Evolutionary conservation across 2,329 filamentous ascomycete genomes (phyloP), one percentile per base, ranked within the genome.

Genomic region (Colletotrichum destructivum): DNA sequence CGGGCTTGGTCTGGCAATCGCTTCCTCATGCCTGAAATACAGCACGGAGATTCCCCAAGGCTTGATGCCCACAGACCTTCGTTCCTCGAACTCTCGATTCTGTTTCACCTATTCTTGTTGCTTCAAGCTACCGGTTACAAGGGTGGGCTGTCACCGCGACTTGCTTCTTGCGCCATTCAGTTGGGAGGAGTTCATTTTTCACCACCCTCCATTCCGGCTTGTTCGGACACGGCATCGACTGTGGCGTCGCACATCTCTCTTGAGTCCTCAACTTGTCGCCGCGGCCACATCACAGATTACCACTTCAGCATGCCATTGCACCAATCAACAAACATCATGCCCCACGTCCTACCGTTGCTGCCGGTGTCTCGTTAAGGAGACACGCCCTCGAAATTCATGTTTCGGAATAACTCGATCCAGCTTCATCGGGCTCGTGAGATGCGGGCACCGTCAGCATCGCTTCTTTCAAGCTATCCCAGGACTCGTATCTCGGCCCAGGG

Each of bases 91-190:
- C 65, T 72, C 47, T 72, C 60, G n/a, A 15, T 54, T 40, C 21
- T 26, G 69, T 72, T 72, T 72, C 69, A 69, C 60, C 46, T 59
- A 69, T 61, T 72, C 52, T 40, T 54, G 26, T 60, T 47, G 16
- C 47, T 69, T 31, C 54, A 35, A 21, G 44, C 8, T 59, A 18
- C 60, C 51, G 9, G 26, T 55, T 38, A 16, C 69, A 63, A 49
- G 65, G 59, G 64, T 71, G 13, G 21, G 9, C 23, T 38, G 8
- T 26, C 38, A 35, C 6, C 31, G 44, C 63, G 26, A 15, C 21
- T 21, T 9, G 40, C 15, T 8, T 68, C 26, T 62, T 18, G 35
- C 35, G n/a, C 57, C 64, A 38, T 59, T 52, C 26, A 47, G 31
- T 51, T 38, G 31, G 31, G 31, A 9, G 31, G 38, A 26, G 0